Conservation (phyloP, 352 stramenopile species). For the Blastocystis sp. region DNA sequence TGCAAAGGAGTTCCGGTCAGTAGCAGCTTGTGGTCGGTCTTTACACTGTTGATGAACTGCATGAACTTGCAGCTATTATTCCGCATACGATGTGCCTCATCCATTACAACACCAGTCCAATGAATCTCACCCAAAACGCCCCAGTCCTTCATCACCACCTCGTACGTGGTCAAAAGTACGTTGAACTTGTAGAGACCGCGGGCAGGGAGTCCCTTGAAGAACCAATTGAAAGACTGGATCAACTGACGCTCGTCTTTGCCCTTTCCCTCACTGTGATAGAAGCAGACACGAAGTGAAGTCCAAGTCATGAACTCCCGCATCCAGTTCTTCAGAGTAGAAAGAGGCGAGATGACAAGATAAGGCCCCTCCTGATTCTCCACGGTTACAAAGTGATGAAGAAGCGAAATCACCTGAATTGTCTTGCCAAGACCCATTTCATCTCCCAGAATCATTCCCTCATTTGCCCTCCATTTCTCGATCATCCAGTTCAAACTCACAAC, state of each 20-base stretch:
- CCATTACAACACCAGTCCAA: constrained; percentile 86
- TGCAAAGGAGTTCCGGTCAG: constrained; percentile 84
- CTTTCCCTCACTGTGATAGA: constrained; percentile 59
- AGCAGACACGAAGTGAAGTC: constrained; percentile 66
- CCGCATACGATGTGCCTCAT: constrained; percentile 87
- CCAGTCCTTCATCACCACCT: constrained; percentile 79
- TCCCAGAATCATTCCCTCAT: constrained; percentile 83
- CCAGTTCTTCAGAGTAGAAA: constrained; percentile 96
- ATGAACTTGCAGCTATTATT: constrained; percentile 83
- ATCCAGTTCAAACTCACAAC: constrained; percentile 98
- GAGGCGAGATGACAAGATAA: constrained; percentile 92
- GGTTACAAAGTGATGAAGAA: constrained; percentile 86
- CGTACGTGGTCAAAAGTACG: constrained; percentile 86
- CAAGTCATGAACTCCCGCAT: constrained; percentile 82
- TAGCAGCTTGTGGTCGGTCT: constrained; percentile 76
- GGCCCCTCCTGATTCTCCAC: constrained; percentile 86
- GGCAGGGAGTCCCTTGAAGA: constrained; percentile 58
- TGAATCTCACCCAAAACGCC: constrained; percentile 78
- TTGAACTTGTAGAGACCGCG: constrained; percentile 66
- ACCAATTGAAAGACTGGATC: constrained; percentile 50
- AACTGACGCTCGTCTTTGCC: constrained; percentile 58
- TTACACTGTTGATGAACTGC: constrained; percentile 74
- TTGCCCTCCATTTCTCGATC: constrained; percentile 92
- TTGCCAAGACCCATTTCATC: constrained; percentile 92
- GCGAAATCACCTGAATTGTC: constrained; percentile 74